Base-by-base conservation (phyloP, 2,329 filamentous ascomycete genomes). In the Calonectria pseudoturangicola region DNA sequence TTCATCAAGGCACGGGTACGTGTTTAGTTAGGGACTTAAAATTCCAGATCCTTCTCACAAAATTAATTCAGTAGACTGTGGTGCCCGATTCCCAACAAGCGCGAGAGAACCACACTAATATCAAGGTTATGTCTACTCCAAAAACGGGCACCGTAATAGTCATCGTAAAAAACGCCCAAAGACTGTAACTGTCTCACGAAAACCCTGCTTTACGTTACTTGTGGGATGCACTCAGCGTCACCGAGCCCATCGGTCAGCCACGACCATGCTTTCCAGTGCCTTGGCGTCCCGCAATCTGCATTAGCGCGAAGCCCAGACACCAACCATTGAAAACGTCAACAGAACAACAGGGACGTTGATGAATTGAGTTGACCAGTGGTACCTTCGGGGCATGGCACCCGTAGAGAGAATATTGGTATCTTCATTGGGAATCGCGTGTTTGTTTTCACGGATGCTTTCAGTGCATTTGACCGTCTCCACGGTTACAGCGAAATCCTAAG, bases 271-370 rank as follows among this genome's bases (percentile, higher is more conserved):
- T 9, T 5, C 13, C n/a, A 16, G 54, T 27, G 33, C 33, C 54
- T 25, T 58, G 12, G 21, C 25, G 33, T 60, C 54, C 51, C 54
- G 36, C 54, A 41, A 58, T 39, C 54, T 16, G 33, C 54, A 36
- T 60, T 60, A 60, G 54, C 54, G 54, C 21, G 13, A 41, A 15
- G 36, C n/a, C 36, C 16, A 13, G 13, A 16, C 36, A 39, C 8
- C 36, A 48, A 16, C n/a, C 45, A 60, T 41, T 18, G 33, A 60
- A 60, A 60, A 60, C 12, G 21, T 15, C 21, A 60, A 4, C 13
- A 41, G 5, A 60, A 5, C 33, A 13, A 27, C 13, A 25, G 36
- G 15, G 36, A 13, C 15, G 33, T 8, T 3, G n/a, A 27, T 60
- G 21, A 16, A 27, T 39, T 6, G 21, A 60, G 33, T 41, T 39